Evolutionary conservation across 805 yeast genomes (phyloP), one percentile per base, ranked within the genome.

Genomic region (Wickerhamiella spandovensis): DNA sequence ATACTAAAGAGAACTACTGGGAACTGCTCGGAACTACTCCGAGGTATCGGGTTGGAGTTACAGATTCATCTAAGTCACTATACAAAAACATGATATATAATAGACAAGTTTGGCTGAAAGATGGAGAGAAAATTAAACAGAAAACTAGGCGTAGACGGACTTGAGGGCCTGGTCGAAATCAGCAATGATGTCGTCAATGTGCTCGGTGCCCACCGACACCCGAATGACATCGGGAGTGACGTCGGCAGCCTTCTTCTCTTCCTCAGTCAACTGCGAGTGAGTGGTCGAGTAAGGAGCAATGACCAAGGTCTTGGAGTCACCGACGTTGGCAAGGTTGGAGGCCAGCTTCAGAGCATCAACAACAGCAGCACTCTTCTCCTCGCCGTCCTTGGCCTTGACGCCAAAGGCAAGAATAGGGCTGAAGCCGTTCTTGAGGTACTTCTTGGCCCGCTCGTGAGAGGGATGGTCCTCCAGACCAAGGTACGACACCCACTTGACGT

Each of bases 251-350:
- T 69, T 51, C 70, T 85, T 86, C 72, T 87, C 97, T 56, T 80
- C 84, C 44, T 84, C 87, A 42, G 72, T 67, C 63, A 90, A 76
- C 72, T 92, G 97, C 66, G 87, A 89, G 69, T 90, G 98, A 23
- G 97, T 90, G 41, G 97, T 92, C 69, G 77, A 87, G 75, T 82
- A 89, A 57, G 98, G 98, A 49, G 96, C 89, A 67, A 90, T 90
- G 52, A 90, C 95, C 64, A 90, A 76, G 44, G 97, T 86, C 73
- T 90, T 92, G 47, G 90, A 81, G 64, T 90, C 98, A 64, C 98
- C 98, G 52, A 90, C 97, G 62, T 90, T 90, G 47, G 98, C 97
- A 64, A 92, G 78, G 72, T 88, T 85, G 30, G 95, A 82, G 51
- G 95, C 94, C 51, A 92, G 69, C 68, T 86, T 78, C 67, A 92